These are phyloP conservation scores for Laguncularia racemosa DNA, from an alignment of 345 rosid genomes.

Conservation along the genomic window DNA sequence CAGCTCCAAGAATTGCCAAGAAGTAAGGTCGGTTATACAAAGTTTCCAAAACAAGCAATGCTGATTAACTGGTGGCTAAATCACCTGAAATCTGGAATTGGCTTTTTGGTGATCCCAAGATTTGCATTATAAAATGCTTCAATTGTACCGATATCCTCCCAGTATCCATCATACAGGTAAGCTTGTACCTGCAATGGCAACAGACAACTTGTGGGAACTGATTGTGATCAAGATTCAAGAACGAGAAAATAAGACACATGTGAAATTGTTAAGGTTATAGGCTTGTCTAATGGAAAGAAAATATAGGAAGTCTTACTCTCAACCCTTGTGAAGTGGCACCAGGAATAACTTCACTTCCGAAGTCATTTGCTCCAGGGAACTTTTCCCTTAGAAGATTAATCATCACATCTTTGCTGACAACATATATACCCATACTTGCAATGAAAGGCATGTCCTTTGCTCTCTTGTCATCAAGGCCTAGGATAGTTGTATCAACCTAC, in stretches of 20 bases:
- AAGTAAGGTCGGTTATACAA: too few species aligned
- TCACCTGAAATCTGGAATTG: constrained; percentile 91
- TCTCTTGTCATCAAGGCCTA: constrained; percentile 86
- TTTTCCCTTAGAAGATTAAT: constrained; percentile 68
- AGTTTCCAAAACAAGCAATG: too few species aligned
- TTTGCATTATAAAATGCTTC: constrained; percentile 97
- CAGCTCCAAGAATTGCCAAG: too few species aligned
- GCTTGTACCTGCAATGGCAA: constrained; percentile 70
- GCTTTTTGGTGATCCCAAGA: constrained; percentile 89
- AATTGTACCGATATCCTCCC: constrained; percentile 98
- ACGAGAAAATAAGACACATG: too few species aligned
- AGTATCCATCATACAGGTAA: constrained; percentile 90
- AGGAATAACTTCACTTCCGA: constrained; percentile 97
- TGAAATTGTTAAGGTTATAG: too few species aligned
- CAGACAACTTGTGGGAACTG: background rate
- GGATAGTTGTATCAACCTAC: constrained; percentile 91
- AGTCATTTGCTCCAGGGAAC: constrained; percentile 98
- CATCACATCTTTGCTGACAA: constrained; percentile 89
- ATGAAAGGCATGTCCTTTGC: constrained; percentile 93
- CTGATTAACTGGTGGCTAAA: background rate
- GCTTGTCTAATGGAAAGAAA: background rate
- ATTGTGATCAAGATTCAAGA: background rate
- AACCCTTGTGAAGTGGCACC: constrained; percentile 88
- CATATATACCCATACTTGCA: constrained; percentile 99
- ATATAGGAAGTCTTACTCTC: constrained; percentile 48